Base-by-base conservation (phyloP, 2,329 filamentous ascomycete genomes). In the Trichophyton equinum region DNA sequence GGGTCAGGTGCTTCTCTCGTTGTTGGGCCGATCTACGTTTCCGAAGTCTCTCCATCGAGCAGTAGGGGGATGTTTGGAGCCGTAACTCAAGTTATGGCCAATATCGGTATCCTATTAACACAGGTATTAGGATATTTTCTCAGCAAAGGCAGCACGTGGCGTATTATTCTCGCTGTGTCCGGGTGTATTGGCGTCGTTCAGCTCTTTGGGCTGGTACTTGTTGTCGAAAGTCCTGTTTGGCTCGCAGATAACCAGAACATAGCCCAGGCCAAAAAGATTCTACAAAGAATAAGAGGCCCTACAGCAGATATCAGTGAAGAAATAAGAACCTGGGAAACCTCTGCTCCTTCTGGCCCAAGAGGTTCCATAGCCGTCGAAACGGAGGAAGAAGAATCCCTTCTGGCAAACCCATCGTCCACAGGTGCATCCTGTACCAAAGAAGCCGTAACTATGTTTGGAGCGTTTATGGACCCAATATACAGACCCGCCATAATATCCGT, bases 21-120 rank as follows among this genome's bases (percentile, higher is more conserved):
- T 20, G 89, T 96, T 40, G 91, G 95, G 2, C 94, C 94, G 0
- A 83, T 99, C 20, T 99, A 95, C 77, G 90, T 99, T 67, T 91
- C 90, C 53, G 94, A 99, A 74, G 82, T 96, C 27, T 86, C 91
- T 0, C 94, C 92, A 3, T 84, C 84, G 0, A 76, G 79, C 15
- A 82, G 86, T 65, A 83, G 85, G 60, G 91, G 91, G 4, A 84
- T 95, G 64, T 97, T 96, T 67, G 84, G 84, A 9, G 78, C 80
- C 40, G 77, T 95, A 74, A 97, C 94, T 0, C 92, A 99, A 72
- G 85, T 97, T 69, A 91, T 91, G 74, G 91, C 91, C 77, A 97
- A 97, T 69, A 77, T 91, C 25, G 94, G 94, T 61, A 96, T 99
- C 59, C 75, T 99, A 49, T 76, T 84, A 27, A 86, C 91, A 0